Base-by-base conservation (phyloP, 148 eudicot species). In the Bassia scoparia region DNA sequence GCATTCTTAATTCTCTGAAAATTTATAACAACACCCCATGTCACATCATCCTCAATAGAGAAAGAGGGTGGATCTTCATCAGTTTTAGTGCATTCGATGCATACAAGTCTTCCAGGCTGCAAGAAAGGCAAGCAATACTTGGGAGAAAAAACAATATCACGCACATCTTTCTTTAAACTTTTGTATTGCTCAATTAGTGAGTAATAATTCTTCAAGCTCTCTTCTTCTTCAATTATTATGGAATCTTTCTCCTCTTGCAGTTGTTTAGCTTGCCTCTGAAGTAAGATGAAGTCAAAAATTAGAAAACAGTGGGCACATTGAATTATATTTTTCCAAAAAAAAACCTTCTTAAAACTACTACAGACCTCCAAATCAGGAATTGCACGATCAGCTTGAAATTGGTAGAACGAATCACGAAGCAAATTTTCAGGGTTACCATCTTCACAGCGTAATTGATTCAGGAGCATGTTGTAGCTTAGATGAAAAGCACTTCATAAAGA, bases 401-500 rank as follows among this genome's bases (percentile, higher is more conserved):
- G 98, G 84, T 83, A 91, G 80, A 91, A 95, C 23, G 98, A 95
- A 72, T 95, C 89, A 43, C 98, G 98, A 62, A 95, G 96, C 82
- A 95, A 76, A 85, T 91, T 95, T 83, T 91, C 96, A 69, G 98
- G 98, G 70, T 91, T 83, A 49, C 96, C 97, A 77, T 95, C 98
- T 95, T 91, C 97, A 84, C 86, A 83, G 24, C 96, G 85, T 55
- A 95, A 75, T 84, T 95, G 98, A 81, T 95, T 95, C 80, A 95
- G 78, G 73, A 95, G 96, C 98, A 91, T 91, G 83, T 89, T 95
- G 89, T 95, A 95, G 84, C 97, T 91, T 74, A 95, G 84, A 83
- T 95, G 98, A 81, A 95, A 95, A 41, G 98, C 97, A 86, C 98
- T 95, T 89, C 20, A 81, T 78, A 61, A 49, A 46, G 74, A 38